Base-by-base conservation (phyloP, 257 asterid genomes). In the Sherardia arvensis region DNA sequence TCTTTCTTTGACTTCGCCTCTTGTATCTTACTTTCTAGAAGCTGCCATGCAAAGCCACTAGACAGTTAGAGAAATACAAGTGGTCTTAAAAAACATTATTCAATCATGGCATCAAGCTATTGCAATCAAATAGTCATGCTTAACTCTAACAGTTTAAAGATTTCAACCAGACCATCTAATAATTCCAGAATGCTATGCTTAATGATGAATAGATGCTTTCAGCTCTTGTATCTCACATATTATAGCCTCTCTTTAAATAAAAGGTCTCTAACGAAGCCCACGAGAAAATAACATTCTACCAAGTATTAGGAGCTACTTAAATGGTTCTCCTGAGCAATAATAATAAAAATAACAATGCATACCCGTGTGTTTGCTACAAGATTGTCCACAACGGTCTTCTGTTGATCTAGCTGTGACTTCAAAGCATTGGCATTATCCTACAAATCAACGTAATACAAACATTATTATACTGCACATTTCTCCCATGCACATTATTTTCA, bases 1-100 rank as follows among this genome's bases (percentile, higher is more conserved):
- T 93, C 95, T 66, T 90, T 93, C 79, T 93, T 93, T 32, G 99
- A 90, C 73, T 71, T 93, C 2, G 99, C 99, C 76, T 93, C 99
- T 70, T 87, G 96, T 79, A 90, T 93, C 85, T 93, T 93, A 88
- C 95, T 87, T 75, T 93, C 99, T 71, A 93, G 74, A 59, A 93
- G 81, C 99, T 90, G 88, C 26, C 63, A 68, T 64, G 53, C 66
- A 71, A 64, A 66, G 25, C 51, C 64, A 9, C 58, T 26, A 29
- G 45, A 69, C 34, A 48, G 53, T 62, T n/a, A 69, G 36, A 66
- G 30, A 32, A 32, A 28, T 56, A 23, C 17, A 30, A 22, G 2
- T 36, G 23, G 29, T 28, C 47, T 11, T 8, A 26, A 48, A 63
- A 20, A 2, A 11, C 34, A 29, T 53, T 58, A 20, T 55, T 26